Evolutionary conservation across 192 early-diverging fungal genomes (phyloP), one percentile per base, ranked within the genome.

Genomic region (Neocallimastix lanati): DNA sequence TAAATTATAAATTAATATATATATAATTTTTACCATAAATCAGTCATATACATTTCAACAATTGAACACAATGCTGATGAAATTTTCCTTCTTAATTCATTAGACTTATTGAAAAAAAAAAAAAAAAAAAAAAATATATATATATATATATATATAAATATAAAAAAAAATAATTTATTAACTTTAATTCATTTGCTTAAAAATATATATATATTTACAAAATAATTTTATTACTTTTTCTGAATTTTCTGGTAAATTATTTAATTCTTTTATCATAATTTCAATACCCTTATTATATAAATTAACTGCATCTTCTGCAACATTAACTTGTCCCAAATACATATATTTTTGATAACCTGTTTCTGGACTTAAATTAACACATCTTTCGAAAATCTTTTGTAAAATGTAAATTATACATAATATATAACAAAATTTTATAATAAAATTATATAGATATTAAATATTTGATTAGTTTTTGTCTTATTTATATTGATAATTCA

Each of bases 21-120:
- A 6, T 6, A 33, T 33, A 33, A 33, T 58, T 79, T 85, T 84
- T 88, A 95, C 93, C 97, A 99, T 84, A 94, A 96, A 83, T 99
- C 97, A 0, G 98, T 98, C 85, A 99, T 90, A 84, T 95, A 99
- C 28, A 98, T 95, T 83, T 99, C 98, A 4, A 94, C 90, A 91
- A 99, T 96, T 38, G 96, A 93, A 84, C 94, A 96, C 28, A 96
- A 88, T 16, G 95, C 96, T 76, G 88, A 88, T 0, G 95, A 90
- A 79, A 94, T 91, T 82, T 96, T 95, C 29, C 85, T 82, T 27
- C 81, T 82, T 5, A 95, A 79, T 7, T 81, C 81, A 21, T 80
- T 83, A 30, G 85, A 87, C 84, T 86, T 50, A 0, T 21, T 21
- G 27, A 25, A 33, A 13, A 16, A 29, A 84, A 27, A 25, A 28